These are phyloP conservation scores for Fraxinus floribunda DNA, from an alignment of 305 asterid species.

Conservation along the genomic window DNA sequence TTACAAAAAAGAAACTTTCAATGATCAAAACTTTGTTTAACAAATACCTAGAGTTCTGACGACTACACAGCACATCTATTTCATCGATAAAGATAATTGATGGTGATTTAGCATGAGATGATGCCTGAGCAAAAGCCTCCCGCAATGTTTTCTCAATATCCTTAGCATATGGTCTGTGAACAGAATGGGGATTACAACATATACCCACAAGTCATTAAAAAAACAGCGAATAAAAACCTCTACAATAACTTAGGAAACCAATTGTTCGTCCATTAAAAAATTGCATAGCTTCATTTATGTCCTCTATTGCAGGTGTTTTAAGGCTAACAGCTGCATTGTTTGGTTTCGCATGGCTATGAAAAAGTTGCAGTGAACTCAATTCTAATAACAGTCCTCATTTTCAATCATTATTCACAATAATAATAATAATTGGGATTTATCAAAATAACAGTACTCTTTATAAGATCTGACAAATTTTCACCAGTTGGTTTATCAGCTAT, in stretches of 20 bases:
- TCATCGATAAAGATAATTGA: conserved; percentile 91
- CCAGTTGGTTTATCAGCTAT: not conserved
- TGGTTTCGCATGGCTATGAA: not conserved
- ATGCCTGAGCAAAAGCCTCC: conserved; percentile 83
- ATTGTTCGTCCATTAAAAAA: not conserved
- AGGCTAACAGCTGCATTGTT: conserved; percentile 5
- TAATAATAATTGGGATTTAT: not conserved
- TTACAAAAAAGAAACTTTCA: not conserved
- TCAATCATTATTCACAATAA: not conserved
- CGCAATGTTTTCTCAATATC: conserved; percentile 86
- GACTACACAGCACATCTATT: conserved; percentile 95
- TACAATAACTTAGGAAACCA: not conserved
- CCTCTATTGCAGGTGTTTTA: not conserved
- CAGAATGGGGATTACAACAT: conserved; percentile 23
- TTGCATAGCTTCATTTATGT: not conserved
- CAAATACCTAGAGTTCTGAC: conserved; percentile 76
- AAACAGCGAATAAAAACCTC: conserved; percentile 5
- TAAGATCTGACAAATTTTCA: not conserved
- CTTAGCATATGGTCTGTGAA: conserved; percentile 66
- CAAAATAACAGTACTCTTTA: not conserved
- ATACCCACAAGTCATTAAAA: conserved; percentile 19
- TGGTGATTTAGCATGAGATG: conserved; percentile 59
- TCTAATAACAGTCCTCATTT: not conserved
- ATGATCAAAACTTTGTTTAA: conserved; percentile 8
- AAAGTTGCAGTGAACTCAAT: not conserved